Evolutionary conservation across 2,329 filamentous ascomycete species (phyloP).

Genomic region (Hymenoscyphus fraxineus): DNA sequence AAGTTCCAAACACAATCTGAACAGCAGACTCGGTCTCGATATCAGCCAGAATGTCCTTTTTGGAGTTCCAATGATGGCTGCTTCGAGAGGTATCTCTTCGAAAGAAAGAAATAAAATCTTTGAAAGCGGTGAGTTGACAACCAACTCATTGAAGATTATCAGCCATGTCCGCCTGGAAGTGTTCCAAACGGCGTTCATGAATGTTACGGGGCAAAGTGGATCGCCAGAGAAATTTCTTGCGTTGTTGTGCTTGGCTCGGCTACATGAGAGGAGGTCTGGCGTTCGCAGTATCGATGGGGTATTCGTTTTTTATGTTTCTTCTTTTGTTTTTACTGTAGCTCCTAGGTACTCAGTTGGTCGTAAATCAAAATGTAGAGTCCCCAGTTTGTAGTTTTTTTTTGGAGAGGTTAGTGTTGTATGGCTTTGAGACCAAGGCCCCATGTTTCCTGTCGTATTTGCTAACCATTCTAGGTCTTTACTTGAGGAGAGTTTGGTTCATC

Average conservation of each 20-base stretch:
- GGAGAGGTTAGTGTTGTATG: constrained; percentile 58
- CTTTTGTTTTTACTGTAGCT: constrained; percentile 38
- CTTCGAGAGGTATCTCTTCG: background rate
- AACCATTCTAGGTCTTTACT: too few species aligned
- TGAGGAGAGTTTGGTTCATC: too few species aligned
- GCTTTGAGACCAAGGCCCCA: constrained; percentile 21
- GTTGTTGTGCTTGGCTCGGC: background rate
- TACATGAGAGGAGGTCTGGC: background rate
- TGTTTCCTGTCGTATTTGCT: too few species aligned
- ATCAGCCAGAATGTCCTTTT: background rate
- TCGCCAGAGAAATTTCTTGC: too few species aligned
- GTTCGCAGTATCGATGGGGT: background rate
- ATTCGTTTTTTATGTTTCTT: background rate
- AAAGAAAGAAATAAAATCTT: background rate
- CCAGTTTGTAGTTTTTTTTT: too few species aligned
- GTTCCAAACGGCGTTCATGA: background rate
- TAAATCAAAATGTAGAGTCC: constrained; percentile 59
- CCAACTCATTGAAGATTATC: background rate
- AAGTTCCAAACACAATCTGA: background rate
- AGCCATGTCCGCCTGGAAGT: background rate
- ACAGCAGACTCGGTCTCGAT: background rate
- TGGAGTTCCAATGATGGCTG: background rate
- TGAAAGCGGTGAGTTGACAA: background rate
- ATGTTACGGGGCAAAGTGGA: background rate
- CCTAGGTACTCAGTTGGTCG: constrained; percentile 66